These are phyloP conservation scores for Wickerhamiella nectarea DNA, from an alignment of 805 yeast genomes.

Conservation along the genomic window DNA sequence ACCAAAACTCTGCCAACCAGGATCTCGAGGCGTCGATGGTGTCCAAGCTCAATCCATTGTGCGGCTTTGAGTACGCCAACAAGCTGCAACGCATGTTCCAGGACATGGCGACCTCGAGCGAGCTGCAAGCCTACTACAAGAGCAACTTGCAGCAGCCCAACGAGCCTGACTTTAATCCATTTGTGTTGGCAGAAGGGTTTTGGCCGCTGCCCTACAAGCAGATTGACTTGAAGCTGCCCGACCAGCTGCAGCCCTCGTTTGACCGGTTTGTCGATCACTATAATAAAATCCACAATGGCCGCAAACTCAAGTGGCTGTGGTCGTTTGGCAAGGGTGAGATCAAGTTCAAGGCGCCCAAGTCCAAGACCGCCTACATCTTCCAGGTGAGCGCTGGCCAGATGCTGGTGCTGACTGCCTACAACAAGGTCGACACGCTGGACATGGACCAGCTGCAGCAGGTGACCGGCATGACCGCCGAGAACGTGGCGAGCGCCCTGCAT, in stretches of 20 bases:
- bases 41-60: slow-evolving; percentile 73
- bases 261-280: slow-evolving; percentile 58
- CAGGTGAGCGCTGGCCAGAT: slow-evolving; percentile 77
- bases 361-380: slow-evolving; percentile 42
- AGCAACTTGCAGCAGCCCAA: slow-evolving; percentile 29
- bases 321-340: slow-evolving; percentile 84
- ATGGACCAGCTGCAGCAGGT: slow-evolving; percentile 46
- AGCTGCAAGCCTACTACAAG: slow-evolving; percentile 47
- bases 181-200: slow-evolving; percentile 73
- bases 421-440: slow-evolving; percentile 48
- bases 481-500: slow-evolving; percentile 59
- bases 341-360: slow-evolving; percentile 70
- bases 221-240: slow-evolving; percentile 49
- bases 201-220: slow-evolving; percentile 59
- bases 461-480: slow-evolving; percentile 53
- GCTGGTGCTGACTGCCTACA: slow-evolving; percentile 74
- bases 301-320: slow-evolving; percentile 94
- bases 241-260: slow-evolving; percentile 48
- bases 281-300: slow-evolving; percentile 62
- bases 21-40: slow-evolving; percentile 75
- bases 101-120: slow-evolving; percentile 76
- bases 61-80: slow-evolving; percentile 83
- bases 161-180: slow-evolving; percentile 49
- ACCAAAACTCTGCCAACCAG: slow-evolving; percentile 72
- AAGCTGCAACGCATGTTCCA: slow-evolving; percentile 93